Evolutionary conservation across 1,284 basidiomycete species (phyloP).

Genomic region (Cryptococcus jaspeensis): DNA sequence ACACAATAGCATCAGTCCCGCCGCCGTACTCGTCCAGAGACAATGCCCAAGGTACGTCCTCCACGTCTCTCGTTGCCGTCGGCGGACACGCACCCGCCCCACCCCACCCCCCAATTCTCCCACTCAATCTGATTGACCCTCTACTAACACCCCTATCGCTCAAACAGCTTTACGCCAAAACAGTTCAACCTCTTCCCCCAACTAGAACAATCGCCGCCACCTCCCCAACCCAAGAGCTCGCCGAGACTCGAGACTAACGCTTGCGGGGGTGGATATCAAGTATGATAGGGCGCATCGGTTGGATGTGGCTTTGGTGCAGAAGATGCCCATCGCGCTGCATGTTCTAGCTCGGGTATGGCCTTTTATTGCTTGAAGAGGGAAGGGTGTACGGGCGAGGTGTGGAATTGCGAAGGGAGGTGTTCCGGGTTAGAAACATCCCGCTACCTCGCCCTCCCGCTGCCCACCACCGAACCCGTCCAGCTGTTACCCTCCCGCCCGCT

Average conservation of each 20-base stretch:
- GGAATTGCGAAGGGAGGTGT: no score
- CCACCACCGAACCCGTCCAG: no score
- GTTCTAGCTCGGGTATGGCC: no score
- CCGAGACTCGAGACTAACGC: no score
- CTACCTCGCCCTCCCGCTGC: no score
- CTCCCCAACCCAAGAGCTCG: slow-evolving; percentile 35
- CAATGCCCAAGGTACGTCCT: slow-evolving; percentile 32
- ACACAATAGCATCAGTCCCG: no score
- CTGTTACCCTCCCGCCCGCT: background rate
- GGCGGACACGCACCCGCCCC: background rate
- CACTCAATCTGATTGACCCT: background rate
- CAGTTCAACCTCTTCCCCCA: slow-evolving; percentile 13
- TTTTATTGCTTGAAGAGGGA: no score
- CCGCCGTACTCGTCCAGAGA: slow-evolving; percentile 37
- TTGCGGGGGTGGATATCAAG: slow-evolving; percentile 94
- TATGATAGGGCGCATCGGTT: slow-evolving; percentile 85
- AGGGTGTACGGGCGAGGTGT: no score
- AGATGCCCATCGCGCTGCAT: slow-evolving; percentile 89
- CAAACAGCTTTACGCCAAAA: background rate
- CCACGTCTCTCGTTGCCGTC: background rate
- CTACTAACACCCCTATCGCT: background rate
- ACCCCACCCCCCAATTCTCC: background rate
- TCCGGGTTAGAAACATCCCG: no score
- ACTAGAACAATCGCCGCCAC: background rate
- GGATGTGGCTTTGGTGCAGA: slow-evolving; percentile 88